These are phyloP conservation scores for Phylloporus sp. DNA, from an alignment of 1,284 basidiomycete genomes.

Conservation along the genomic window DNA sequence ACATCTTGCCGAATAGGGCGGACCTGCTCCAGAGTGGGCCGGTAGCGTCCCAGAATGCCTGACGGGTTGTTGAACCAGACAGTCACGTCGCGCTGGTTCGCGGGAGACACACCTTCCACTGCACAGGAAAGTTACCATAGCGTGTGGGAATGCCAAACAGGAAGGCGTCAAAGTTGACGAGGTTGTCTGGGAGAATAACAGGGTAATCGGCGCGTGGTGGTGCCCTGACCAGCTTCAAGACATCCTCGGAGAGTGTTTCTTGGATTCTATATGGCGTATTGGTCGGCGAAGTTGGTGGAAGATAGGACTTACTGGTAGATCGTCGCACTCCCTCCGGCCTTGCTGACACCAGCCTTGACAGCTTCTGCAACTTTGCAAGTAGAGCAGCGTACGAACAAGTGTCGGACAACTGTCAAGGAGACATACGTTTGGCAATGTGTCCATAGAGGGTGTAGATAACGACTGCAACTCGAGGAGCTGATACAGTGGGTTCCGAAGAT, in stretches of 20 bases:
- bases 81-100: background rate
- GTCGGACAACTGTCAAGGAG: background rate
- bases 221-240: constrained; percentile 82
- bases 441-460: constrained; percentile 87
- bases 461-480: constrained; percentile 74
- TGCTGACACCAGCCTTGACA: constrained; percentile 75
- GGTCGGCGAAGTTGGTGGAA: background rate
- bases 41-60: constrained; percentile 86
- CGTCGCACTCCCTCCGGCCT: constrained; percentile 74
- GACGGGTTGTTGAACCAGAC: constrained; percentile 9
- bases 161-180: constrained; percentile 74
- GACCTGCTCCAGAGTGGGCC: constrained; percentile 80
- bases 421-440: constrained; percentile 76
- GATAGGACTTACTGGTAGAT: constrained; percentile 72
- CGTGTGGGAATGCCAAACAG: constrained; percentile 84
- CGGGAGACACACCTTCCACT: constrained; percentile 65
- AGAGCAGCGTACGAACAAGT: background rate
- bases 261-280: constrained; percentile 60
- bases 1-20: constrained; percentile 84
- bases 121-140: constrained; percentile 74
- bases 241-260: constrained; percentile 85
- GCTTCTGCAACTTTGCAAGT: constrained; percentile 74
- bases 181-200: constrained; percentile 69
- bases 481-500: constrained; percentile 20
- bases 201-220: constrained; percentile 78